These are phyloP conservation scores for Umbelopsis sp. DNA, from an alignment of 192 early-diverging fungal genomes.

Conservation along the genomic window DNA sequence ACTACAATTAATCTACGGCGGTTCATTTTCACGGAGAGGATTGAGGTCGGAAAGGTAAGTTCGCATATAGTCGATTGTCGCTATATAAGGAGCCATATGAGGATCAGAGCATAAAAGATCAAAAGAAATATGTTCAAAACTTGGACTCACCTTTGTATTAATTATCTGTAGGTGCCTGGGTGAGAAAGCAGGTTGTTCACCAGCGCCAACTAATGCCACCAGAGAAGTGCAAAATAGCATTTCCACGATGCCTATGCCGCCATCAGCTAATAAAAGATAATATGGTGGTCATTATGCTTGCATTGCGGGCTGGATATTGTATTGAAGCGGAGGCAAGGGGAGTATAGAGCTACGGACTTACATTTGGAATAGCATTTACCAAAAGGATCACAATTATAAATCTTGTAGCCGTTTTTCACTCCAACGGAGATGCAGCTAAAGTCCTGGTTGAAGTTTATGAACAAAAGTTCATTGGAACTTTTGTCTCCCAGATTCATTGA, in stretches of 20 bases:
- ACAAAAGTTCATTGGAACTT: conserved; percentile 69
- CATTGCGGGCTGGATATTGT: neutral
- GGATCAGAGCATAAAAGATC: neutral
- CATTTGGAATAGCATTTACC: conserved; percentile 90
- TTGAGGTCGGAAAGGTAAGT: conserved; percentile 90
- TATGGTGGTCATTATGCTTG: neutral
- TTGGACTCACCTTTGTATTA: conserved; percentile 86
- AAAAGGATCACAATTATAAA: conserved; percentile 98
- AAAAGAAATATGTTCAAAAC: neutral
- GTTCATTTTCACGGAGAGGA: conserved; percentile 96
- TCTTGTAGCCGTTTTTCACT: conserved; percentile 83
- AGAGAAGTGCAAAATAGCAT: conserved; percentile 98
- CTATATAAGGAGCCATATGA: conserved; percentile 36
- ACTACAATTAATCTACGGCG: conserved; percentile 90
- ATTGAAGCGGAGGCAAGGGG: conserved; percentile 13
- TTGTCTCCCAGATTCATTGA: conserved; percentile 70
- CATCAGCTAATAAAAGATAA: conserved; percentile 58
- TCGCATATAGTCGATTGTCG: conserved; percentile 97
- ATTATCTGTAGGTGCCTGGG: conserved; percentile 91
- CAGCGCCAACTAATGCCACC: conserved; percentile 93
- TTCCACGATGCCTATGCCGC: conserved; percentile 93
- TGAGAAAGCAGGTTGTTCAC: conserved; percentile 85
- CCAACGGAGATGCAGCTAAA: conserved; percentile 92
- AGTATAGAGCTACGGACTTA: conserved; percentile 38
- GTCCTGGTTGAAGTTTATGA: conserved; percentile 87